Evolutionary conservation across 1,284 basidiomycete genomes (phyloP), one percentile per base, ranked within the genome.

Genomic region (Xerocomus nothofagi): DNA sequence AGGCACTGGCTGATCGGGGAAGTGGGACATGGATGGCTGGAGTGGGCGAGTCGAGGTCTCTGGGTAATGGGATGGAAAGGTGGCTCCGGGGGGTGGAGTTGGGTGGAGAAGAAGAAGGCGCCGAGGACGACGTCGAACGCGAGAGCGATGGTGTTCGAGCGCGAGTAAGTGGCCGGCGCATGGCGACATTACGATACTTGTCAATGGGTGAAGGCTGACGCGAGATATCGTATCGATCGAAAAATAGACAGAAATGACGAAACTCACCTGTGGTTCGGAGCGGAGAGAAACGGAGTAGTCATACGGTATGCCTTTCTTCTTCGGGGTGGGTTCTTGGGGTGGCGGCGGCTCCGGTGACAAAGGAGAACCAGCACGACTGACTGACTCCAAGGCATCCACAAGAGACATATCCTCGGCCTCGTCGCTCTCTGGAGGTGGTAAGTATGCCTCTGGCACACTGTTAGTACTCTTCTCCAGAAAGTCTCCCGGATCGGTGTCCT

Each of bases 91-190:
- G 86, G 1, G 85, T 88, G 2, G 86, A 83, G 55, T 86, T 75
- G 0, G 78, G 66, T 0, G 82, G 77, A 0, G 86, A 87, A 5
- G 83, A 78, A 0, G 86, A 87, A 5, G 83, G 78, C 0, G 71
- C 66, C 26, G 73, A 78, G 2, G 87, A 86, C 20, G 82, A 77
- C 0, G 79, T 77, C 0, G 82, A 84, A 36, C 78, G 78, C 3
- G 87, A 80, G 10, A 89, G 73, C 6, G 86, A 88, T 3, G 86
- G 87, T 8, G 86, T 88, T n/a, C 86, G 79, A 21, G 75, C 75
- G 20, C 82, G 77, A 15, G 75, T 67, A 18, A 78, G 64, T 9
- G 79, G 76, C 49, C 74, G 76, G 23, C 84, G 76, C 44, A 84
- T 58, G 8, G 78, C 76, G 29, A 87, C 78, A 57, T 88, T 82